A percentile compares a stretch with the other conserved stretches of the same genome.
These are phyloP conservation scores for Gymnopus androsaceus DNA, from an alignment of 1,284 basidiomycete genomes.

Conservation along the genomic window DNA sequence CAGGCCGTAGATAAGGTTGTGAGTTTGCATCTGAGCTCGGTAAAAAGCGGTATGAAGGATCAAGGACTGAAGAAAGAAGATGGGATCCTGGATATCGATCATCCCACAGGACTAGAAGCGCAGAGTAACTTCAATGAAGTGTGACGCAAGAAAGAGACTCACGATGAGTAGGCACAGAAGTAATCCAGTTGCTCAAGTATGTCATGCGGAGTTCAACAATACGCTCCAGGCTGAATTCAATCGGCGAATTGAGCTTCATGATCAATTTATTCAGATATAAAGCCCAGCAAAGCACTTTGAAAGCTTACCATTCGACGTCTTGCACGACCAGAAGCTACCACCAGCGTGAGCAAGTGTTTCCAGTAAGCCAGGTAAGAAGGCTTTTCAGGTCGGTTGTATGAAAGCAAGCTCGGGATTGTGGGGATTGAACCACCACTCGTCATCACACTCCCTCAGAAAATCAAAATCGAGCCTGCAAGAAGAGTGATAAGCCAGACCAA, in stretches of 20 bases:
- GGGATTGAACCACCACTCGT: conserved; percentile 20
- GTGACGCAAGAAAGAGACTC: neutral
- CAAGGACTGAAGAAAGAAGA: conserved; percentile 10
- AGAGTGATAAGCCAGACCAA: neutral
- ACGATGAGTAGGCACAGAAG: conserved; percentile 43
- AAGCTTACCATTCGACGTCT: conserved; percentile 52
- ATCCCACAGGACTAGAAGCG: conserved; percentile 8
- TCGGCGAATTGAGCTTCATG: neutral
- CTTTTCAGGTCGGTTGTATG: conserved; percentile 17
- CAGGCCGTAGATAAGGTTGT: conserved; percentile 8
- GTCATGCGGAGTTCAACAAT: conserved; percentile 34
- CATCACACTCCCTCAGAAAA: conserved; percentile 18
- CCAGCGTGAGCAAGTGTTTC: conserved; percentile 45
- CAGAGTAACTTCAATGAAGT: too few species aligned
- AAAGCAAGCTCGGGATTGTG: conserved; percentile 6
- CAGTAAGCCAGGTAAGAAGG: conserved; percentile 17
- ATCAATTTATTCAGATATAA: neutral
- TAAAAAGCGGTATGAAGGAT: conserved; percentile 4
- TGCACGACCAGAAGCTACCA: conserved; percentile 56
- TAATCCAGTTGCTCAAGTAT: conserved; percentile 51
- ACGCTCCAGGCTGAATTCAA: conserved; percentile 31
- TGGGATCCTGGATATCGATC: neutral
- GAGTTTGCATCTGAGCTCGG: conserved; percentile 7
- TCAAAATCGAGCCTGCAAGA: conserved; percentile 15
- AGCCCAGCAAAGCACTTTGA: neutral